Evolutionary conservation across 176 grass and related monocot genomes (phyloP).

Genomic region (Elaeis guineensis): DNA sequence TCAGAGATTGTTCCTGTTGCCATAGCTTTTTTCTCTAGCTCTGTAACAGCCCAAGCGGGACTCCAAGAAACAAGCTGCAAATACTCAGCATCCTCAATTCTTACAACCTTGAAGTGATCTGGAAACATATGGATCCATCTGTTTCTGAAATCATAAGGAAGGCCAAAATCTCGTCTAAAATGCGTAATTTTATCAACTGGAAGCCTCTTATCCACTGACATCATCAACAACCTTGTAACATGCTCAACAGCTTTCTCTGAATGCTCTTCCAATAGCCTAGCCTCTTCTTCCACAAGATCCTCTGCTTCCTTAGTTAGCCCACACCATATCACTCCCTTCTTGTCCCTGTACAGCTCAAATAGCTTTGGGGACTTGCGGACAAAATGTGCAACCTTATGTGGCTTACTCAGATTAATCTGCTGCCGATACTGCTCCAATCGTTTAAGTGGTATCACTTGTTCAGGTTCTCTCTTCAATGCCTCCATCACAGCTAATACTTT

Average conservation of each 20-base stretch:
- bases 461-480: conserved; percentile 58
- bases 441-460: conserved; percentile 61
- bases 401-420: conserved; percentile 56
- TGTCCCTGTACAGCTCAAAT: conserved; percentile 67
- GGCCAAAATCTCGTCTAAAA: conserved; percentile 63
- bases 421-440: conserved; percentile 59
- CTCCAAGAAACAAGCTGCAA: conserved; percentile 74
- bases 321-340: conserved; percentile 56
- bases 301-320: conserved; percentile 45
- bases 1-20: conserved; percentile 13
- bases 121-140: conserved; percentile 78
- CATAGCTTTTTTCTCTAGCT: conserved; percentile 56
- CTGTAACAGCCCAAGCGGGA: conserved; percentile 58
- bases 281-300: conserved; percentile 60
- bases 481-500: conserved; percentile 60
- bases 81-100: conserved; percentile 44
- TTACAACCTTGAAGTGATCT: conserved; percentile 42
- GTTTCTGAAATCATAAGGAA: conserved; percentile 55
- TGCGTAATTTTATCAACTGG: conserved; percentile 55
- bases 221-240: conserved; percentile 71
- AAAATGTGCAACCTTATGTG: conserved; percentile 71
- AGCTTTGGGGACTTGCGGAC: conserved; percentile 52
- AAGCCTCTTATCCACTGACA: conserved; percentile 57
- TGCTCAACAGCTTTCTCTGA: conserved; percentile 26
- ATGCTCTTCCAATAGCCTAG: conserved; percentile 51